phyloP scores from a whole-genome alignment of 352 stramenopile species.

The Globisporangium nagaii region DNA sequence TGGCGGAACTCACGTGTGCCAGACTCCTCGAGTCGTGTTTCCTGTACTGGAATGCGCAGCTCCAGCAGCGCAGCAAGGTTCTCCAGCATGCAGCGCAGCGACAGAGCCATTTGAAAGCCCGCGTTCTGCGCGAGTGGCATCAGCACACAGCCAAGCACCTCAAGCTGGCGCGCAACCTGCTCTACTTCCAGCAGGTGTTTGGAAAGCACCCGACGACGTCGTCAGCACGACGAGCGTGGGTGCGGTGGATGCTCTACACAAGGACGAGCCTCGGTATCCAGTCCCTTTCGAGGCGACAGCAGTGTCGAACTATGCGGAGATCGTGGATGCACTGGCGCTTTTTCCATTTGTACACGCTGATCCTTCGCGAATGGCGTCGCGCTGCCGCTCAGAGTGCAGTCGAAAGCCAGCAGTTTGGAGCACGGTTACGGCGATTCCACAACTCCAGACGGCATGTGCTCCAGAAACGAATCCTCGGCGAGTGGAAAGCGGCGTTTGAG shows the following conservation, averaged over 20 bases:
- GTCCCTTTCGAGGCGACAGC: conserved; percentile 3
- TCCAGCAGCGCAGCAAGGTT: not conserved
- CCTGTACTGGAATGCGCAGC: not conserved
- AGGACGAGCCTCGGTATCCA: not conserved
- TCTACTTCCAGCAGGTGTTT: conserved; percentile 31
- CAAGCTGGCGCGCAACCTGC: conserved; percentile 24
- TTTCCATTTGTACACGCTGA: conserved; percentile 17
- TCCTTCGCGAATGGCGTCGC: conserved; percentile 19
- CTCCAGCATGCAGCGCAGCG: not conserved
- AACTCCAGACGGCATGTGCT: not conserved
- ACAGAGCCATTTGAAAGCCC: not conserved
- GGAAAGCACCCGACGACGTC: conserved; percentile 27
- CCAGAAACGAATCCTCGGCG: not conserved
- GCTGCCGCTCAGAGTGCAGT: conserved; percentile 4
- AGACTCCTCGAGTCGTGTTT: not conserved
- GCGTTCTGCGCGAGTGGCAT: conserved; percentile 15
- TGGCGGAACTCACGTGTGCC: not conserved
- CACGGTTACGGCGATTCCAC: conserved; percentile 26
- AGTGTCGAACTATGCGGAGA: not conserved
- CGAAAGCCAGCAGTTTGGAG: conserved; percentile 19
- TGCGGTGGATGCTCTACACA: conserved; percentile 20
- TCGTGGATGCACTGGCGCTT: conserved; percentile 22
- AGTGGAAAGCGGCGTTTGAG: conserved; percentile 3
- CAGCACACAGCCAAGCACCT: conserved; percentile 2
- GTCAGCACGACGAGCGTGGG: conserved; percentile 18